Percentiles rank a stretch among this genome's conserved stretches.
Evolutionary conservation across 441 rosid species (phyloP).

Genomic region (Adansonia grandidieri): DNA sequence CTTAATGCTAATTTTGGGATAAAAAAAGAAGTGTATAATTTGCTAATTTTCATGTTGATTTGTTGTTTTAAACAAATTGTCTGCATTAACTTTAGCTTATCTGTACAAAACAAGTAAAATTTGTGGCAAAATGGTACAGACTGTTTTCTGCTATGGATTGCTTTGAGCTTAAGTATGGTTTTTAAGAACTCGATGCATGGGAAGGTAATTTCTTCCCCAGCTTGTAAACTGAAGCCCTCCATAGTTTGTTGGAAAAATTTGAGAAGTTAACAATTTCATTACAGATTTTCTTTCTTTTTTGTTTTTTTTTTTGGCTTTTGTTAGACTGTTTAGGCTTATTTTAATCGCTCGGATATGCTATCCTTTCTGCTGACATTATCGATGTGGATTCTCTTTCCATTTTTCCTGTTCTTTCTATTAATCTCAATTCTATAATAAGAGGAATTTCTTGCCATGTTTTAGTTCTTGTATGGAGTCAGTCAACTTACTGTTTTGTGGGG

Average conservation of each 20-base stretch:
- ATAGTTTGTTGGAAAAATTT: background rate
- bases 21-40: conserved; percentile 2
- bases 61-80: conserved; percentile 1
- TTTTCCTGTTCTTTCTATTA: background rate
- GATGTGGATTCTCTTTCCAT: background rate
- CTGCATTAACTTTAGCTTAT: background rate
- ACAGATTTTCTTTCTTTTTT: background rate
- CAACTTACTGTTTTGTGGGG: background rate
- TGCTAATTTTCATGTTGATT: background rate
- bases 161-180: background rate
- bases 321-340: background rate
- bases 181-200: conserved; percentile 9
- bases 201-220: conserved; percentile 15
- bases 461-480: background rate
- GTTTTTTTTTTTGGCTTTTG: background rate
- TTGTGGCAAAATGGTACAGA: background rate
- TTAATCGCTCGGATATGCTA: background rate
- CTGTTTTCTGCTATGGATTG: background rate
- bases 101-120: background rate
- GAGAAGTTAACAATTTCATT: background rate
- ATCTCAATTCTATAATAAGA: conserved; percentile 9
- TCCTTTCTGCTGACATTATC: background rate
- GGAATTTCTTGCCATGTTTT: conserved; percentile 1
- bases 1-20: background rate
- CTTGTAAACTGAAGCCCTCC: background rate